Base-by-base conservation (phyloP, 495 filamentous ascomycete genomes). In the Penicillium dipodomyicola region DNA sequence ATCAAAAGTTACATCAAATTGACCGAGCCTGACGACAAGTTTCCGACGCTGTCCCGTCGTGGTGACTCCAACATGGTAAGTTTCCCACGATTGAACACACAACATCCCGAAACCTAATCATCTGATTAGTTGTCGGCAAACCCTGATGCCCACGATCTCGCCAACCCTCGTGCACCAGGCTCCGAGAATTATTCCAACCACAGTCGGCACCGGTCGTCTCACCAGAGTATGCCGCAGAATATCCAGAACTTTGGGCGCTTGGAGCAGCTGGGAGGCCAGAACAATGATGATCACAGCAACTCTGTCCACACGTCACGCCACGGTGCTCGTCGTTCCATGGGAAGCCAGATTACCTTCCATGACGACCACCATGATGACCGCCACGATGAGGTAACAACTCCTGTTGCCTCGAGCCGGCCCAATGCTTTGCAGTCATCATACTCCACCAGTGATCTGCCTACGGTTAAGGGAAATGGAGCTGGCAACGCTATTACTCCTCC, bases 401-500 rank as follows among this genome's bases (percentile, higher is more conserved):
- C 72, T 19, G 56, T 59, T 27, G 33, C 69, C 1, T 68, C 72
- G 1, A 68, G 49, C 61, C 72, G 71, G 23, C 75, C 75, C 6
- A 60, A 49, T 7, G 60, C 69, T 12, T 71, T 95, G 35, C 88
- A 92, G 71, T 85, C 88, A 4, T 96, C 93, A 2, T 97, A 90
- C 72, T 97, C 94, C 2, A 86, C 91, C 20, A 89, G 86, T 67
- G 94, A 97, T 63, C 75, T 97, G 5, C 89, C 93, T n/a, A 96
- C 92, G 1, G 76, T 91, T 60, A 94, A 92, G 78, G 84, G 73
- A 29, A 76, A 77, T 67, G 68, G 72, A 37, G 64, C 71, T 66
- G 73, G 74, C 45, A 65, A 72, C 63, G 77, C 82, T 39, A 84
- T 87, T 56, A 77, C 79, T 4, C 74, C 78, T 17, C 71, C 77